Evolutionary conservation across 768 basidiomycete genomes (phyloP).

Genomic region (Megacollybia marginata): DNA sequence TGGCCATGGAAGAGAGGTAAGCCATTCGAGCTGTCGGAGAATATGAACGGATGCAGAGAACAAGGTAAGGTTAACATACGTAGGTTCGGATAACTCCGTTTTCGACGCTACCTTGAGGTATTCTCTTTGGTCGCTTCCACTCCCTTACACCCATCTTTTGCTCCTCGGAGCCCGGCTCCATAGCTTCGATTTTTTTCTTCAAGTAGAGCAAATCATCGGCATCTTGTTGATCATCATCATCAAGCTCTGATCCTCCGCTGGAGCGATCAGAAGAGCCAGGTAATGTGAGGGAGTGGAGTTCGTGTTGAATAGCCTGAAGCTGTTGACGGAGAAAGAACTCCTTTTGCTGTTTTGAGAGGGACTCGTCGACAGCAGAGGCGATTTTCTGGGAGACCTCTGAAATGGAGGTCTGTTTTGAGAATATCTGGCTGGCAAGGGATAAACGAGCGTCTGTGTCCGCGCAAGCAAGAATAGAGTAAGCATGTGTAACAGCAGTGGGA

Average conservation of each 20-base stretch:
- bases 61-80: no score
- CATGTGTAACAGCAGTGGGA: conserved; percentile 1
- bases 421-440: conserved; percentile 58
- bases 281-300: conserved; percentile 29
- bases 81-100: no score
- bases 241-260: conserved; percentile 43
- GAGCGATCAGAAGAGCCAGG: conserved; percentile 12
- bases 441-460: conserved; percentile 56
- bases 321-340: conserved; percentile 83
- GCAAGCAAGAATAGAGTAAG: conserved; percentile 43
- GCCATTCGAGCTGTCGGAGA: no score
- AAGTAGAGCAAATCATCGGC: no score
- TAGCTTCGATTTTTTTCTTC: no score
- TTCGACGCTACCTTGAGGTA: no score
- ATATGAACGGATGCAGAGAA: no score
- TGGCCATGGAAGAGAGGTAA: no score
- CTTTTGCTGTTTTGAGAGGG: conserved; percentile 80
- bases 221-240: conserved; percentile 75
- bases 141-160: no score
- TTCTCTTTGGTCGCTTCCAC: no score
- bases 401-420: conserved; percentile 70
- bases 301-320: conserved; percentile 66
- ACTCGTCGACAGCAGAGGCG: conserved; percentile 72
- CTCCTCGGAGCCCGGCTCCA: no score
- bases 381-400: conserved; percentile 79